phyloP scores from a whole-genome alignment of 306 rosid genomes.

The Prunus armeniaca region DNA sequence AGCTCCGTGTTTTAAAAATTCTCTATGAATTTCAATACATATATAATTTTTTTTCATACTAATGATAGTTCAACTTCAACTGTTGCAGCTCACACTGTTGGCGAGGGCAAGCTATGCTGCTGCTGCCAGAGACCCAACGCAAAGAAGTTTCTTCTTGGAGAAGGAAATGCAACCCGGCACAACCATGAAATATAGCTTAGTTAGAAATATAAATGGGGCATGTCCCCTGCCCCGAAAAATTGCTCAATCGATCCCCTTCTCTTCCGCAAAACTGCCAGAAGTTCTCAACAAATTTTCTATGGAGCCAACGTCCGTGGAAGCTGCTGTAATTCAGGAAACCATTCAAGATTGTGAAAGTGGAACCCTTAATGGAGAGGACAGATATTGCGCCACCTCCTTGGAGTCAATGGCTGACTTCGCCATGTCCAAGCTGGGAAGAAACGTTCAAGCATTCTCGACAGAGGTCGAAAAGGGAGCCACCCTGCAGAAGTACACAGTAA shows the following conservation, averaged over 20 bases:
- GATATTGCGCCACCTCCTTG: conserved; percentile 69
- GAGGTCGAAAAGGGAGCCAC: conserved; percentile 20
- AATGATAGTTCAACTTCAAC: too few relatives aligned
- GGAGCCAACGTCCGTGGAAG: conserved; percentile 40
- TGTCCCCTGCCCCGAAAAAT: conserved; percentile 44
- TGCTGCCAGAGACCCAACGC: conserved; percentile 13
- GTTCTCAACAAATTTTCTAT: conserved; percentile 32
- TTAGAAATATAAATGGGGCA: conserved; percentile 13
- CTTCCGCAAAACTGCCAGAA: conserved; percentile 37
- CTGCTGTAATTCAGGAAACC: conserved; percentile 32
- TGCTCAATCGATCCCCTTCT: conserved; percentile 48
- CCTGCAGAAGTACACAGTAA: too few relatives aligned
- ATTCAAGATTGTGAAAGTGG: conserved; percentile 47
- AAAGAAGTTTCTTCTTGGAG: conserved; percentile 53
- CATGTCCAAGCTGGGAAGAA: conserved; percentile 57
- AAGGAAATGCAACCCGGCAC: conserved; percentile 37
- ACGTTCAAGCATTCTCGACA: conserved; percentile 45
- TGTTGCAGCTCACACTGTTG: conserved; percentile 33
- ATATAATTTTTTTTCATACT: neutral
- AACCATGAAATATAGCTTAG: conserved; percentile 40
- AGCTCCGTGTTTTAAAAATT: neutral
- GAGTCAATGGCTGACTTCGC: conserved; percentile 76
- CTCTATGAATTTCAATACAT: too few relatives aligned
- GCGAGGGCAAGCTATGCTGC: conserved; percentile 38
- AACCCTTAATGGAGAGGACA: conserved; percentile 44